Conservation (phyloP, 1,139 yeast species). For the Saccharomyces hybrid region DNA sequence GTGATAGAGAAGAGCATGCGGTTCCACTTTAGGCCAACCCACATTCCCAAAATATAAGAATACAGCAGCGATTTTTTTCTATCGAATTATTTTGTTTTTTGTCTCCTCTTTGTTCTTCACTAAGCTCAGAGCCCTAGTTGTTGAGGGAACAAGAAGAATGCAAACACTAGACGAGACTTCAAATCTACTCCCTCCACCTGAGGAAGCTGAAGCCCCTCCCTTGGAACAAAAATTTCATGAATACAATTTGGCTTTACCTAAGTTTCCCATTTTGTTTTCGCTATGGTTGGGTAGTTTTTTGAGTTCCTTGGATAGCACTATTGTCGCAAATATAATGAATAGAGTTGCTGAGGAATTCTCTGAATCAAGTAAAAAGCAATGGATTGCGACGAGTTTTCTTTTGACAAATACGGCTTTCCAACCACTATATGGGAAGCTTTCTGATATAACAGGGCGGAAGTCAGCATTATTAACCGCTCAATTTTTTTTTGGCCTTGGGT, state of each 20-base stretch:
- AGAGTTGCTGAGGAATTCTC: slow-evolving; percentile 55
- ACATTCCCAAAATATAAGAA: background rate
- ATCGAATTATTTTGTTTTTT: background rate
- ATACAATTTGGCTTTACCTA: slow-evolving; percentile 24
- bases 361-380: slow-evolving; percentile 48
- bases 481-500: slow-evolving; percentile 39
- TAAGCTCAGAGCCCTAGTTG: background rate
- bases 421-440: slow-evolving; percentile 54
- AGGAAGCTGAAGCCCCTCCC: slow-evolving; percentile 7
- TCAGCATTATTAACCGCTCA: slow-evolving; percentile 38
- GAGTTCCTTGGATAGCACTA: slow-evolving; percentile 56
- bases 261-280: slow-evolving; percentile 31
- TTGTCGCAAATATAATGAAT: slow-evolving; percentile 56
- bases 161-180: slow-evolving; percentile 19
- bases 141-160: slow-evolving; percentile 7
- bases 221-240: slow-evolving; percentile 21
- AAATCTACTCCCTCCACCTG: slow-evolving; percentile 12
- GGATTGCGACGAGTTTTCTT: slow-evolving; percentile 61
- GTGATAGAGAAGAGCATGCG: background rate
- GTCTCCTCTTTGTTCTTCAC: background rate
- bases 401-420: slow-evolving; percentile 59
- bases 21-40: background rate
- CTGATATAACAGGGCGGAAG: slow-evolving; percentile 49
- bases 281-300: slow-evolving; percentile 47
- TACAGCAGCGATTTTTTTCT: background rate